phyloP scores from a whole-genome alignment of 192 early-diverging fungal genomes.

The Backusella luteola region DNA sequence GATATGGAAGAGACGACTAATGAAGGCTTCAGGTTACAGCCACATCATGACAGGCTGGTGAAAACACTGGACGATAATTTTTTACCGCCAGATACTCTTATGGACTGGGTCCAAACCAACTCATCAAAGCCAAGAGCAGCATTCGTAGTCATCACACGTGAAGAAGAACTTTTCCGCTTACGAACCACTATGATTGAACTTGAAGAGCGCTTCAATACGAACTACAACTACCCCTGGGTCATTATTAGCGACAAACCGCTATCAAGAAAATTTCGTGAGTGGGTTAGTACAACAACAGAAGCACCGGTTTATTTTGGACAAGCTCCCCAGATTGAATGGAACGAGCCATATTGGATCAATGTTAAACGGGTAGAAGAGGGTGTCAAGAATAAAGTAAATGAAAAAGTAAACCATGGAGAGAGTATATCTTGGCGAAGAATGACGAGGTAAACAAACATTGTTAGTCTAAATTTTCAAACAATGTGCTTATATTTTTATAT shows the following conservation, averaged over 20 bases:
- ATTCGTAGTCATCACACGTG: slow-evolving; percentile 71
- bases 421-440: slow-evolving; percentile 54
- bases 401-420: slow-evolving; percentile 51
- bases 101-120: slow-evolving; percentile 1
- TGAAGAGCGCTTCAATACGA: slow-evolving; percentile 75
- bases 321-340: slow-evolving; percentile 50
- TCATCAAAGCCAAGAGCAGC: slow-evolving; percentile 47
- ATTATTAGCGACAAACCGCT: slow-evolving; percentile 76
- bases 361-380: slow-evolving; percentile 40
- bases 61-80: background rate
- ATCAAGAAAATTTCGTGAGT: slow-evolving; percentile 61
- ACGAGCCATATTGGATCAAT: slow-evolving; percentile 63
- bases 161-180: slow-evolving; percentile 63
- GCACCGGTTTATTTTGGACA: slow-evolving; percentile 59
- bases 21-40: background rate
- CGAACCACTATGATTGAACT: slow-evolving; percentile 56
- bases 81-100: background rate
- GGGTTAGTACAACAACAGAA: slow-evolving; percentile 41
- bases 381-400: slow-evolving; percentile 46
- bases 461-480: background rate
- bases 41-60: background rate
- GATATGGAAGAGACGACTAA: background rate
- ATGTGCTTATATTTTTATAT: background rate
- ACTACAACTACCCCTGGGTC: slow-evolving; percentile 80
- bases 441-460: slow-evolving; percentile 9